Conservation (phyloP, 1,284 basidiomycete genomes). For the Puccinia hordei region DNA sequence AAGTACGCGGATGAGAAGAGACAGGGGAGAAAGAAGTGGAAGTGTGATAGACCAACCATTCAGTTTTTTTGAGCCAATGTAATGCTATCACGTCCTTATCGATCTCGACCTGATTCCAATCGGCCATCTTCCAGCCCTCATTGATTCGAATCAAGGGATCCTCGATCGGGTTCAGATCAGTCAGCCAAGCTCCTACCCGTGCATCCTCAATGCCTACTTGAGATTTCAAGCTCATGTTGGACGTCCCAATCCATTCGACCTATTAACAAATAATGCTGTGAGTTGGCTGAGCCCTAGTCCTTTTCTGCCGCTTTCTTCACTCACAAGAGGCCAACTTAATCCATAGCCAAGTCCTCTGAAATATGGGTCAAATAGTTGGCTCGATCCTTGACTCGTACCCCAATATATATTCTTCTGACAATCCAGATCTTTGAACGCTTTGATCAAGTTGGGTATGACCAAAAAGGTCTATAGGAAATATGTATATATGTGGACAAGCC, state of each 20-base stretch:
- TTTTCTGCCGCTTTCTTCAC: neutral
- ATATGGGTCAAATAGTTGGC: conserved; percentile 14
- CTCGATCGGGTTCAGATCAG: neutral
- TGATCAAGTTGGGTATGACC: conserved; percentile 43
- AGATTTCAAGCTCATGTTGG: conserved; percentile 33
- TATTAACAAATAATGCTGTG: neutral
- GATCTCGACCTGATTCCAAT: conserved; percentile 48
- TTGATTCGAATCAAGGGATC: conserved; percentile 28
- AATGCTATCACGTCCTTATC: conserved; percentile 19
- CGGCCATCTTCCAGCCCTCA: conserved; percentile 44
- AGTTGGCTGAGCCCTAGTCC: neutral
- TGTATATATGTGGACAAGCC: neutral
- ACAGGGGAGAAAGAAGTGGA: neutral
- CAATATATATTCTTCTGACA: conserved; percentile 34
- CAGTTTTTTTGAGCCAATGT: conserved; percentile 37
- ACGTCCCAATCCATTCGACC: conserved; percentile 47
- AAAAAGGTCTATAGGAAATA: conserved; percentile 32
- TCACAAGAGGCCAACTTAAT: conserved; percentile 44
- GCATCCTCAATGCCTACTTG: conserved; percentile 49
- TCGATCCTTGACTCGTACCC: conserved; percentile 48
- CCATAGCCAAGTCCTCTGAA: conserved; percentile 40
- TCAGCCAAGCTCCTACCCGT: conserved; percentile 43
- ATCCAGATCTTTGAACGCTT: conserved; percentile 35
- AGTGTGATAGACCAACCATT: conserved; percentile 23
- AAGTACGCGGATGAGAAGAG: neutral